phyloP scores from a whole-genome alignment of 495 filamentous ascomycete genomes.

The Podospora conica region DNA sequence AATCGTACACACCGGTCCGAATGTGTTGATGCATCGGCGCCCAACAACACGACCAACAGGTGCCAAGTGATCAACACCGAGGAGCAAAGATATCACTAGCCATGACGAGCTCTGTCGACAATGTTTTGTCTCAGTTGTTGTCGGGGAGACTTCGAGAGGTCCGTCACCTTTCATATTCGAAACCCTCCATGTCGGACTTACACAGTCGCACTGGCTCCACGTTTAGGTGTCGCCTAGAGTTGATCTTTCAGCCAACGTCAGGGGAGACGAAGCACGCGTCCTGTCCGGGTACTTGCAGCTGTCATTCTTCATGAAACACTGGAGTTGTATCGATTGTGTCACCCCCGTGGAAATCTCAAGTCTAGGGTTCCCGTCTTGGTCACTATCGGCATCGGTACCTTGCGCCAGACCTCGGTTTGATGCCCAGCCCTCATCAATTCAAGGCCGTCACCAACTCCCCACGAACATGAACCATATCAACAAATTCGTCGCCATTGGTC shows the following conservation, averaged over 20 bases:
- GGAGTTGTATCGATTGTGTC: not conserved
- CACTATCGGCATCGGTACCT: not conserved
- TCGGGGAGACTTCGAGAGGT: not conserved
- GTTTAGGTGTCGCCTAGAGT: not conserved
- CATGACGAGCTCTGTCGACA: not conserved
- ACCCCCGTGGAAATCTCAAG: not conserved
- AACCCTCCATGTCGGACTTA: not conserved
- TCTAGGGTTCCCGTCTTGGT: not conserved
- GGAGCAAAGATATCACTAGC: not conserved
- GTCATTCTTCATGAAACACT: not conserved
- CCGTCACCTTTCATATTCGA: not conserved
- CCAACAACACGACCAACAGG: conserved; percentile 1
- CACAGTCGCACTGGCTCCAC: not conserved
- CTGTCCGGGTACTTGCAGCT: not conserved
- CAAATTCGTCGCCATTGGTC: not conserved
- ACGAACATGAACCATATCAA: not conserved
- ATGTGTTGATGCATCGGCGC: conserved; percentile 6
- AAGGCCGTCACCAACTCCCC: not conserved
- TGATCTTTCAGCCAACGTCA: not conserved
- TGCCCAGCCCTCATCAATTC: not conserved
- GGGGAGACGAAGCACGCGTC: not conserved
- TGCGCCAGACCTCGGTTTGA: not conserved
- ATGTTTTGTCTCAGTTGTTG: not conserved
- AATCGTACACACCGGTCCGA: conserved; percentile 1
- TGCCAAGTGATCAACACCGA: not conserved